phyloP scores from a whole-genome alignment of 1,284 basidiomycete genomes.

The Microbotryum intermedium region DNA sequence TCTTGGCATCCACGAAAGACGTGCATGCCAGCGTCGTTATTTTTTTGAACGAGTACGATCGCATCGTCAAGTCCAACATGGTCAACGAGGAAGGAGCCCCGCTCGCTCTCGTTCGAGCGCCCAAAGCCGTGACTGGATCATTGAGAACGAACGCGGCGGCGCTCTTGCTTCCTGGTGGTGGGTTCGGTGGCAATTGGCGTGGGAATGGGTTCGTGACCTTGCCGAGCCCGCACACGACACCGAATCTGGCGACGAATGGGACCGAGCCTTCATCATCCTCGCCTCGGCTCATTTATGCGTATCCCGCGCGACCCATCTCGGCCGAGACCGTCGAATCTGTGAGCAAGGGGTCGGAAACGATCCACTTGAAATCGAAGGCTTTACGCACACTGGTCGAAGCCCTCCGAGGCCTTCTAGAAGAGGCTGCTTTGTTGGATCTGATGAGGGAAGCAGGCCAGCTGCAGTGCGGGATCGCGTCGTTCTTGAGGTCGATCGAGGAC shows the following conservation, averaged over 20 bases:
- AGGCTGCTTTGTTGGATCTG: background rate
- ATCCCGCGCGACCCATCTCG: slow-evolving; percentile 11
- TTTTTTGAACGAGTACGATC: slow-evolving; percentile 63
- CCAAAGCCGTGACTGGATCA: slow-evolving; percentile 15
- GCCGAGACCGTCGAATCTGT: slow-evolving; percentile 8
- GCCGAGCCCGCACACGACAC: slow-evolving; percentile 8
- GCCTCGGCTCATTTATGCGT: slow-evolving; percentile 11
- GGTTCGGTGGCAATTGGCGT: slow-evolving; percentile 37
- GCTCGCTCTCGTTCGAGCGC: slow-evolving; percentile 10
- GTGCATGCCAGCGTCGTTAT: slow-evolving; percentile 61
- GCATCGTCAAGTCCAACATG: slow-evolving; percentile 32
- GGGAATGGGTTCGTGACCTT: slow-evolving; percentile 39
- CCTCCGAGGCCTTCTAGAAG: background rate
- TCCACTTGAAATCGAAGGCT: slow-evolving; percentile 3
- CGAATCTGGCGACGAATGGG: background rate
- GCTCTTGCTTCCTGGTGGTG: slow-evolving; percentile 35
- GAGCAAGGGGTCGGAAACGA: background rate
- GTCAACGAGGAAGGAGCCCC: background rate
- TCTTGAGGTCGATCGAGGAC: slow-evolving; percentile 54
- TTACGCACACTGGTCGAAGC: background rate
- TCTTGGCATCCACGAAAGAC: slow-evolving; percentile 56
- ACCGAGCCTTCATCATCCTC: background rate
- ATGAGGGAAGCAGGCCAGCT: slow-evolving; percentile 7
- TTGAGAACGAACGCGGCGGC: slow-evolving; percentile 29
- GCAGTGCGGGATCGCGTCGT: slow-evolving; percentile 35